phyloP scores from a whole-genome alignment of 495 filamentous ascomycete species.

The Aspergillus campestris region DNA sequence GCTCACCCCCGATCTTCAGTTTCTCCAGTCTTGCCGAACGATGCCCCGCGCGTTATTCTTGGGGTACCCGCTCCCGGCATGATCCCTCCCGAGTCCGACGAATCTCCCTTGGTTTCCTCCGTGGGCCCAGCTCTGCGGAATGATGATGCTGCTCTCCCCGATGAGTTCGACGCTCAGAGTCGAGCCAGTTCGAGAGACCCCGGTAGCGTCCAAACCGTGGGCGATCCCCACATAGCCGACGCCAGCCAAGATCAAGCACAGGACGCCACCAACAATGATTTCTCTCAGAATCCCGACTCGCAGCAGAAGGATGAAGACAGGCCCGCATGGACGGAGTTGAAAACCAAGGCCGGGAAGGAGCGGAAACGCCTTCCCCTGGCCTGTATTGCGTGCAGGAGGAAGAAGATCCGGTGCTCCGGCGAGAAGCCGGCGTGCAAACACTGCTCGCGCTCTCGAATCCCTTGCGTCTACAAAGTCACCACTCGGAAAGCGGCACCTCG shows the following conservation, averaged over 20 bases:
- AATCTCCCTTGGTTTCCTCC: conserved; percentile 29
- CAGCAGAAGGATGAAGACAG: conserved; percentile 16
- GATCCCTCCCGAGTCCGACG: conserved; percentile 34
- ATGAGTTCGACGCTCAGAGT: conserved; percentile 38
- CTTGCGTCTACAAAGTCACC: conserved; percentile 98
- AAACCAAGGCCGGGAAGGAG: conserved; percentile 97
- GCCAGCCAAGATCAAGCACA: conserved; percentile 14
- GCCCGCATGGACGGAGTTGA: conserved; percentile 89
- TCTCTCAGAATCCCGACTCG: conserved; percentile 32
- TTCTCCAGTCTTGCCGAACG: conserved; percentile 19
- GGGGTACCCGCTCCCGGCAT: conserved; percentile 39
- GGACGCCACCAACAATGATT: conserved; percentile 17
- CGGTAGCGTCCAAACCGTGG: conserved; percentile 19
- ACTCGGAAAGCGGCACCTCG: conserved; percentile 91
- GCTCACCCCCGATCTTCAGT: conserved; percentile 2
- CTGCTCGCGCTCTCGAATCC: conserved; percentile 85
- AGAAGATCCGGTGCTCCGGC: conserved; percentile 97
- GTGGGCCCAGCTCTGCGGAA: conserved; percentile 16
- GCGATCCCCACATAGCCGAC: conserved; percentile 19
- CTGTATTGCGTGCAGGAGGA: conserved; percentile 91
- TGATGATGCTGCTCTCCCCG: conserved; percentile 24
- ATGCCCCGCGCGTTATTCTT: conserved; percentile 31
- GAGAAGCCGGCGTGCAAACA: conserved; percentile 98
- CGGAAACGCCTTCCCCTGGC: conserved; percentile 87
- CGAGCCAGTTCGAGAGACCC: conserved; percentile 38